Percentiles rank a stretch among this genome's conserved stretches.
phyloP scores from a whole-genome alignment of 805 yeast genomes.

The Scheffersomyces amazonensis region DNA sequence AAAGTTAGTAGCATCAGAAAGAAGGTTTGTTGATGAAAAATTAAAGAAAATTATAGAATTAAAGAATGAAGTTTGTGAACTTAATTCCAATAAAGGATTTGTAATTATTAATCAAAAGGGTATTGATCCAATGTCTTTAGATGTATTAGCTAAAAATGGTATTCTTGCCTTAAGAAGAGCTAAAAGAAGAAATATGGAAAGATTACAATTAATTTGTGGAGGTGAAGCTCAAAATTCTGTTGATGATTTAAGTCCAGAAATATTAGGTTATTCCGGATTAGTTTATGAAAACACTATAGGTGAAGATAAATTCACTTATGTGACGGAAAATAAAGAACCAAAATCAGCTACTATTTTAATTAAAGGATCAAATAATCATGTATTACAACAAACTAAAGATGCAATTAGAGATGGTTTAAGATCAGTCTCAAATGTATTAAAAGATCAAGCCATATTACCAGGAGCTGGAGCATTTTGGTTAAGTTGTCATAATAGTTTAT shows the following conservation, averaged over 20 bases:
- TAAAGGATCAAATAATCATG: conserved; percentile 89
- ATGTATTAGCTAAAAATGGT: conserved; percentile 86
- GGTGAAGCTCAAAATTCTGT: conserved; percentile 98
- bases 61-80: conserved; percentile 86
- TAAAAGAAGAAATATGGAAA: conserved; percentile 98
- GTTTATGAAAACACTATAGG: conserved; percentile 93
- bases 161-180: conserved; percentile 96
- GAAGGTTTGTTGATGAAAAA: conserved; percentile 92
- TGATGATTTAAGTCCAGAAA: conserved; percentile 78
- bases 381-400: conserved; percentile 88
- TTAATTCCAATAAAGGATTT: conserved; percentile 70
- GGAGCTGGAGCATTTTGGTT: conserved; percentile 97
- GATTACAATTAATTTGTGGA: conserved; percentile 92
- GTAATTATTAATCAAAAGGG: conserved; percentile 98
- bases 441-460: conserved; percentile 82
- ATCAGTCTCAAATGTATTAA: conserved; percentile 87
- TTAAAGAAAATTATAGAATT: conserved; percentile 86
- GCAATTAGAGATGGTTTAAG: conserved; percentile 97
- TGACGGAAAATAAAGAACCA: conserved; percentile 87
- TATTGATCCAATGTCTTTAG: conserved; percentile 96
- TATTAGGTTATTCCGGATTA: conserved; percentile 84
- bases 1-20: conserved; percentile 86
- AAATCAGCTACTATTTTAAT: conserved; percentile 88
- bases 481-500: conserved; percentile 70
- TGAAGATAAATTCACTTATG: conserved; percentile 95